These are phyloP conservation scores for Boletus rubescentipes DNA, from an alignment of 768 basidiomycete species.

Conservation along the genomic window DNA sequence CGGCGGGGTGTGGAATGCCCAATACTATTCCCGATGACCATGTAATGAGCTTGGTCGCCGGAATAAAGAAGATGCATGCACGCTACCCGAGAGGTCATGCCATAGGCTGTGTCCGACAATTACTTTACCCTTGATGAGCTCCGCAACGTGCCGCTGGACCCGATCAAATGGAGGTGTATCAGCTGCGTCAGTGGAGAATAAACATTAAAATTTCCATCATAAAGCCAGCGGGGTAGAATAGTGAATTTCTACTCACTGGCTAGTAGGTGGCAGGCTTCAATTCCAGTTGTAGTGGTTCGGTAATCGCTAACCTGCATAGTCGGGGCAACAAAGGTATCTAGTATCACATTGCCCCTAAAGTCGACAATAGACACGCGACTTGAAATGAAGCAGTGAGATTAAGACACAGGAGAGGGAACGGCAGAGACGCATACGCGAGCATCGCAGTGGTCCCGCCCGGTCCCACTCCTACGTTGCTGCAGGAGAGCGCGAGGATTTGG, in stretches of 20 bases:
- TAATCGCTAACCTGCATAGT: constrained; percentile 72
- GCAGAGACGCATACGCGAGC: constrained; percentile 61
- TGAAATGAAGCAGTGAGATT: constrained; percentile 12
- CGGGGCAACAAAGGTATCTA: constrained; percentile 67
- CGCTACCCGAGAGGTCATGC: constrained; percentile 74
- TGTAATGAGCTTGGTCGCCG: constrained; percentile 14
- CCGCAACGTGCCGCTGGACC: constrained; percentile 68
- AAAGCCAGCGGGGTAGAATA: not conserved
- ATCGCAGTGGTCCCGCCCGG: constrained; percentile 80
- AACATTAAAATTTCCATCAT: not conserved
- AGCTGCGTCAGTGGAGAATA: constrained; percentile 15
- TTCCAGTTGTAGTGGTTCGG: constrained; percentile 63
- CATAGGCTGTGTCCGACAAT: constrained; percentile 77
- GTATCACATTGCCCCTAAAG: constrained; percentile 54
- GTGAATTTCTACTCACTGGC: constrained; percentile 32
- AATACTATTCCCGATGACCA: constrained; percentile 48
- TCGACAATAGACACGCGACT: constrained; percentile 57
- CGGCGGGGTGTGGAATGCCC: constrained; percentile 77
- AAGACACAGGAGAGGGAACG: constrained; percentile 2
- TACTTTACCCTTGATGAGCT: constrained; percentile 65
- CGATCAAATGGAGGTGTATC: constrained; percentile 52
- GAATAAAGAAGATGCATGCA: constrained; percentile 5
- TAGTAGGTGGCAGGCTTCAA: constrained; percentile 41
- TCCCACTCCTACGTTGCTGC: constrained; percentile 73
- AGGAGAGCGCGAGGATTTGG: constrained; percentile 60